Evolutionary conservation across 1,284 basidiomycete genomes (phyloP).

Genomic region (Athelia psychrophila): DNA sequence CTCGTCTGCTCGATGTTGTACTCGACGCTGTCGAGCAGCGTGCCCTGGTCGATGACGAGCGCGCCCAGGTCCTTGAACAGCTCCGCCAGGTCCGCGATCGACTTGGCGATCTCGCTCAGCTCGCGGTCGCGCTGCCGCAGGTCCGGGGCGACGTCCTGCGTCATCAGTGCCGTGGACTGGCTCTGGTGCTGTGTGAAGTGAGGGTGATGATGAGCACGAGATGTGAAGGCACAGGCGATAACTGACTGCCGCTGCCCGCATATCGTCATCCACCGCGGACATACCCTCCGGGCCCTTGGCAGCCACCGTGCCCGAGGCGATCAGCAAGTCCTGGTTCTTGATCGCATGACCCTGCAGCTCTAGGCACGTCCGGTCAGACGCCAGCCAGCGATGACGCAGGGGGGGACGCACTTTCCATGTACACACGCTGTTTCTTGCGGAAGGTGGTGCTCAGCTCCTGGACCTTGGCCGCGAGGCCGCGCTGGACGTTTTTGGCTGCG

Average conservation of each 20-base stretch:
- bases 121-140: slow-evolving; percentile 74
- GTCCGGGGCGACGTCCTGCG: slow-evolving; percentile 24
- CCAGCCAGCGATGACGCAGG: background rate
- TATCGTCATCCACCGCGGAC: slow-evolving; percentile 83
- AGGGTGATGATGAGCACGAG: slow-evolving; percentile 17
- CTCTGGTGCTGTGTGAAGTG: slow-evolving; percentile 26
- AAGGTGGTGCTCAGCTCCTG: slow-evolving; percentile 94
- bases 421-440: slow-evolving; percentile 95
- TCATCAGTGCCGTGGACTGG: slow-evolving; percentile 37
- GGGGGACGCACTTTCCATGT: slow-evolving; percentile 87
- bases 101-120: slow-evolving; percentile 89
- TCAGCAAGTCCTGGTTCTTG: slow-evolving; percentile 88
- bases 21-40: slow-evolving; percentile 93
- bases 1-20: slow-evolving; percentile 96
- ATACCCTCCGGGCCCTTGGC: slow-evolving; percentile 77
- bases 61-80: slow-evolving; percentile 94
- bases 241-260: slow-evolving; percentile 68
- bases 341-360: slow-evolving; percentile 92
- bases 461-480: slow-evolving; percentile 90
- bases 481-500: slow-evolving; percentile 94
- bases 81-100: slow-evolving; percentile 89
- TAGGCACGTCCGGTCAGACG: slow-evolving; percentile 28
- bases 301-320: slow-evolving; percentile 83
- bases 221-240: slow-evolving; percentile 8
- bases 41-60: slow-evolving; percentile 97